phyloP scores from a whole-genome alignment of 148 eudicot genomes.

The Camellia lanceoleosa region DNA sequence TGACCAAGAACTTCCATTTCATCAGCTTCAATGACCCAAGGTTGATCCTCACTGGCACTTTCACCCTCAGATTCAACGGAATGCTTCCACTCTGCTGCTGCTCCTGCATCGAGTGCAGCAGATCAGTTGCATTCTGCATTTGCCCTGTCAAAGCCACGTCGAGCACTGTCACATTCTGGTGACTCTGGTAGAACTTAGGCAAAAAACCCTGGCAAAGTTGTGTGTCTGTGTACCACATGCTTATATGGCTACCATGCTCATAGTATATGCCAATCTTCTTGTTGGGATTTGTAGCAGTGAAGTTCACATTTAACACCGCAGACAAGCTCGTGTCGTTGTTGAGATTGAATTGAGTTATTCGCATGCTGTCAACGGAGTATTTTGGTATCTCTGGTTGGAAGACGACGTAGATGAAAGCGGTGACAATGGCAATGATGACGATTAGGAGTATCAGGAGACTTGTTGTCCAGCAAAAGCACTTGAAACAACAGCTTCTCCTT shows the following conservation, averaged over 20 bases:
- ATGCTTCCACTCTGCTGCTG: constrained; percentile 51
- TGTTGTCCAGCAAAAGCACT: constrained; percentile 42
- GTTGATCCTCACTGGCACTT: constrained; percentile 68
- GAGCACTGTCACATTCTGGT: constrained; percentile 64
- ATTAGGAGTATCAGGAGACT: constrained; percentile 34
- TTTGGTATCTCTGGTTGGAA: constrained; percentile 66
- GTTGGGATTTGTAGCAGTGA: constrained; percentile 73
- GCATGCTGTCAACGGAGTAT: constrained; percentile 57
- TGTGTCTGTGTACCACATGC: constrained; percentile 47
- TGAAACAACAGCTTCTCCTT: constrained; percentile 27
- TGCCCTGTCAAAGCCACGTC: constrained; percentile 49
- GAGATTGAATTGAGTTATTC: constrained; percentile 44
- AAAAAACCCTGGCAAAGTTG: constrained; percentile 62
- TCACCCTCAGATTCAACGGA: constrained; percentile 52
- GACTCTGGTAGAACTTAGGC: constrained; percentile 85
- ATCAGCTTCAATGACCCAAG: constrained; percentile 66
- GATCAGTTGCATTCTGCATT: constrained; percentile 39
- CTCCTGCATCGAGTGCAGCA: constrained; percentile 33
- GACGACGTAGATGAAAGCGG: constrained; percentile 51
- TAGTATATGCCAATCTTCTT: constrained; percentile 69
- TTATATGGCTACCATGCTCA: constrained; percentile 47
- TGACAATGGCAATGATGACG: constrained; percentile 38
- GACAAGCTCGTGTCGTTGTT: constrained; percentile 33
- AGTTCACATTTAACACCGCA: constrained; percentile 60
- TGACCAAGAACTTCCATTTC: constrained; percentile 70